Base-by-base conservation (phyloP, 441 rosid species). In the Flueggea neowawraea region DNA sequence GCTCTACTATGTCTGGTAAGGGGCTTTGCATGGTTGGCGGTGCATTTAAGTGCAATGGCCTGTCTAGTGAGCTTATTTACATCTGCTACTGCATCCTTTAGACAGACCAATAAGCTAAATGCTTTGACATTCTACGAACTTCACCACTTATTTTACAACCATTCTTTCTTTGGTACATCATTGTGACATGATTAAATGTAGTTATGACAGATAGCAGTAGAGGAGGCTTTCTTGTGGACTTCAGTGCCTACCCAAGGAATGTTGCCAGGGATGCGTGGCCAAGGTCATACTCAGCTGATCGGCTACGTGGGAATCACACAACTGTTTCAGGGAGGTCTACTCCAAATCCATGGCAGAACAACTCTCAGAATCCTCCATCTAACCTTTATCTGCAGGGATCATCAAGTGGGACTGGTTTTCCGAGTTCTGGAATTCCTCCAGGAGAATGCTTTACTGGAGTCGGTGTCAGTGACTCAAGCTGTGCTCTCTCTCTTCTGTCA, bases 401-500 rank as follows among this genome's bases (percentile, higher is more conserved):
- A 56, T 57, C 82, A 3, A 73, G 70, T 54, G 81, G 80, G 69
- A 70, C 81, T 61, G 83, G 83, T 65, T 76, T 75, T 68, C 58
- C 88, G 54, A 13, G 79, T 69, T 64, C 84, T 8, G 81, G 66
- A 63, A 72, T 79, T 64, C 76, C 82, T 67, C 70, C 85, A 0
- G 88, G 79, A 73, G 88, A 82, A 82, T 82, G 92, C 84, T 84
- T 80, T 82, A 69, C 86, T 16, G 91, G 84, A 65, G 82, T 82
- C 22, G 17, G 65, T 45, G 14, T 75, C 7, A 64, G 81, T 16
- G 78, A 89, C 67, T 86, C 96, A 8, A 83, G 65, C 82, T 75
- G 99, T 95, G 98, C 99, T 95, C 99, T 85, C 99, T 95, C 99
- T 95, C 97, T 91, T 91, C 99, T 91, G 98, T 95, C 99, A 95